Evolutionary conservation across 75 land plant genomes (phyloP), one percentile per base, ranked within the genome.

Genomic region (Isoetes taiwanensis): DNA sequence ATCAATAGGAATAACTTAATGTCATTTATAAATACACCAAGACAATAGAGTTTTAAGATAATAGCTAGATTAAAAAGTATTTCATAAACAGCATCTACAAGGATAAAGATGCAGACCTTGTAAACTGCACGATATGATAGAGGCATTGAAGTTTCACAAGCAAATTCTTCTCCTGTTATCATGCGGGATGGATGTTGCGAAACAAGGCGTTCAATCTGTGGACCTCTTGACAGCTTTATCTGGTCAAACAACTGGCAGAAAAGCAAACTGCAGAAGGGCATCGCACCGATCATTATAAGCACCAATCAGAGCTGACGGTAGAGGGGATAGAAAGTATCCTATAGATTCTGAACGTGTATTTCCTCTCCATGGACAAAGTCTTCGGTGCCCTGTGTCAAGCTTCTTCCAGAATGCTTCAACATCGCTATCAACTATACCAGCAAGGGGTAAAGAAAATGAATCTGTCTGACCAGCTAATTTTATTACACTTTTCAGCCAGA

Each of bases 281-380:
- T 93, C 94, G 66, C 85, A 84, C n/a, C 98, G 82, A 52, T 83
- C 98, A 63, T 74, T 78, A 50, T 75, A 93, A 46, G 83, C 90
- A 8, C 78, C 94, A 64, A 88, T 66, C 4, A 93, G 72, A 26
- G 83, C 98, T 17, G 98, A 68, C 34, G 75, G 67, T 33, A 78
- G 83, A 42, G 90, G 72, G 11, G 89, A 95, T 23, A 83, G 85
- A 50, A 93, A 93, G 54, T 80, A 85, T 37, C 81, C 95, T 59
- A 93, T 58, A 30, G 81, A 81, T 58, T 93, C 98, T 19, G 85
- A 67, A 57, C 98, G 87, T 54, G 75, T 42, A 61, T 81, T 93
- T 67, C 82, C 95, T 65, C 65, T 78, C 98, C 98, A 93, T 34
- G 89, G 74, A 64, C 98, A 93, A 21, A 53, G 39, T 12, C 54